These are phyloP conservation scores for Cercospora zeae-maydis DNA, from an alignment of 2,329 filamentous ascomycete genomes.

Conservation along the genomic window DNA sequence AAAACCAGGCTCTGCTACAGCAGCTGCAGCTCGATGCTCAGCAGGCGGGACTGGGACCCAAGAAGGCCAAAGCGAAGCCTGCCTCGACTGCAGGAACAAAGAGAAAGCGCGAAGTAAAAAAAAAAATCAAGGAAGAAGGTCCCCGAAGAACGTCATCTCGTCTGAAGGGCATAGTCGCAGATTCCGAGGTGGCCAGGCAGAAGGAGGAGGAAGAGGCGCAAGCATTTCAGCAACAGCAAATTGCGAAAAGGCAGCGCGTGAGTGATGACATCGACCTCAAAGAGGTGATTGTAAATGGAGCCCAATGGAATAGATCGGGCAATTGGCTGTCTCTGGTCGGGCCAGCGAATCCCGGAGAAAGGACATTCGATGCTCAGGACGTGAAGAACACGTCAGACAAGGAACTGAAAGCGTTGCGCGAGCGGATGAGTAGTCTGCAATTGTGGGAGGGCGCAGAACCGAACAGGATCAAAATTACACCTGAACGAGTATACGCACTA, in stretches of 20 bases:
- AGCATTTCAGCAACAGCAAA: conserved; percentile 53
- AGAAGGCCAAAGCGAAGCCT: conserved; percentile 47
- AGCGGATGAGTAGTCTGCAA: conserved; percentile 71
- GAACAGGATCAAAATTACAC: conserved; percentile 84
- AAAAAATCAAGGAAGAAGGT: conserved; percentile 44
- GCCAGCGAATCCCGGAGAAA: conserved; percentile 72
- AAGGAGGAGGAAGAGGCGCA: conserved; percentile 65
- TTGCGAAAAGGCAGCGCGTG: conserved; percentile 59
- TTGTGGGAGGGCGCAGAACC: conserved; percentile 83
- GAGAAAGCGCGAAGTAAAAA: conserved; percentile 55
- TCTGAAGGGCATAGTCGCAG: conserved; percentile 60
- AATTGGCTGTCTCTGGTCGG: conserved; percentile 66
- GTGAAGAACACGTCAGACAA: conserved; percentile 75
- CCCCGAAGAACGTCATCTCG: conserved; percentile 61
- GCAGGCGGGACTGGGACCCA: conserved; percentile 64
- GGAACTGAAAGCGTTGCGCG: conserved; percentile 66
- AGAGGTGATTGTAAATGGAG: conserved; percentile 75
- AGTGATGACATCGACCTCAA: conserved; percentile 66
- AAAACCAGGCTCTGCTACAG: conserved; percentile 77
- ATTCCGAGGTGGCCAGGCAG: conserved; percentile 64
- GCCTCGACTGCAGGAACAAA: conserved; percentile 43
- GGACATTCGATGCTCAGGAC: conserved; percentile 84
- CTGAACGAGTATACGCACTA: conserved; percentile 80
- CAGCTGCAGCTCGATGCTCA: conserved; percentile 67
- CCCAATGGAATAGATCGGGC: conserved; percentile 62